Conservation (phyloP, 2,329 filamentous ascomycete genomes). For the Pestalotiopsis sp. region DNA sequence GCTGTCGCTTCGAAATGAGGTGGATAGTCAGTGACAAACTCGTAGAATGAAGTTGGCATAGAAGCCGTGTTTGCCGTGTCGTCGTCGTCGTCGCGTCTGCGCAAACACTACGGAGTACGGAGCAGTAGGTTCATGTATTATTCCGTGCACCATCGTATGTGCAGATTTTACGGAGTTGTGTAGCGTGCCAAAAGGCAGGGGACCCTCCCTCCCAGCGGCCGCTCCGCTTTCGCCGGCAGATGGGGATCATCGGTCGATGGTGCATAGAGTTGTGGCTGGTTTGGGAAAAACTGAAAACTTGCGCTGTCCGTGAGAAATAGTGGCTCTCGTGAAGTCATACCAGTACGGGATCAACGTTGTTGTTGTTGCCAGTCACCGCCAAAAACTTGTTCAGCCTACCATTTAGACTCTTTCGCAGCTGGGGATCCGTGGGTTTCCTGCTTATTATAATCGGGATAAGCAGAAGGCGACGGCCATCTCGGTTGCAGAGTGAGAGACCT, state of each 20-base stretch:
- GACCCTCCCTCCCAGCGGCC: background rate
- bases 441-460: background rate
- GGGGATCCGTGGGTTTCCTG: too few species aligned
- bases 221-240: constrained; percentile 7
- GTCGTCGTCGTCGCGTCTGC: background rate
- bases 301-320: background rate
- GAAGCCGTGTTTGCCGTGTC: background rate
- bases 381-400: too few species aligned
- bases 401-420: too few species aligned
- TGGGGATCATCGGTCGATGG: constrained; percentile 1
- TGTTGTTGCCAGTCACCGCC: too few species aligned
- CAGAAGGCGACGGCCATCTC: background rate
- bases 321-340: background rate
- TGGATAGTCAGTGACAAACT: background rate
- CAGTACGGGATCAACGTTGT: background rate
- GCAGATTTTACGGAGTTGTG: background rate
- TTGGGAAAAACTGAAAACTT: background rate
- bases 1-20: background rate
- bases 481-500: too few species aligned
- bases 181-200: background rate
- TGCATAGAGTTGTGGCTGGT: background rate
- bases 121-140: background rate
- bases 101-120: background rate
- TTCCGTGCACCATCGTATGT: background rate
- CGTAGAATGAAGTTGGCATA: background rate